Base-by-base conservation (phyloP, 2,329 filamentous ascomycete species). In the Microdochium nivale region DNA sequence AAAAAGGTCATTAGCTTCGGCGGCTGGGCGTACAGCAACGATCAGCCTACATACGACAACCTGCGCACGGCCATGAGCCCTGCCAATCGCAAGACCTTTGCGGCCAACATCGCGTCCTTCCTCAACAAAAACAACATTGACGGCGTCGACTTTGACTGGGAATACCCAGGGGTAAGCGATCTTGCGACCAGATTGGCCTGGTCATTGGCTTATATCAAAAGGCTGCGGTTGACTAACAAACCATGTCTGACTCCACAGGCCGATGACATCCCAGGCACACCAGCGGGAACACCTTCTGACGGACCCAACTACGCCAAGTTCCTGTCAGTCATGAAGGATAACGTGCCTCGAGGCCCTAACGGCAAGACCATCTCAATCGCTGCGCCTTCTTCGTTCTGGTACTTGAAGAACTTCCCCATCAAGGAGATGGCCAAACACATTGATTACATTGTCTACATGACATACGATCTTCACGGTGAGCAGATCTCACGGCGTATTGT, bases 101-200 rank as follows among this genome's bases (percentile, higher is more conserved):
- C 46, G 1, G 51, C 21, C 19, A 64, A 62, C 50, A 40, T 65
- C n/a, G 53, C 57, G 7, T 24, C 47, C 2, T 66, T 66, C 44
- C 11, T 65, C 1, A 55, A 53, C 1, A 13, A 52, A 3, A 13
- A 67, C 33, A 43, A 54, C 3, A 54, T 66, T 0, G 63, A 68
- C 49, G 67, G 66, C 1, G 49, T 68, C 2, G 65, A 69, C 48
- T 33, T 67, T 23, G 65, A 69, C 55, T 73, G 69, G 70, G 66
- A 68, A 47, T 69, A 70, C 56, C 55, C 62, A 37, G 54, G 55
- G 9, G 53, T 37, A 37, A 37, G 33, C n/a, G 13, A 37, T 37
- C 33, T 14, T 37, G 13, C 33, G n/a, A 19, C 14, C 33, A 37
- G 13, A 37, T 16, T 14, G 13, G n/a, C 33, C 33, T 37, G 13